Conservation (phyloP, 139 green algal genomes). For the Chlorella sp. region DNA sequence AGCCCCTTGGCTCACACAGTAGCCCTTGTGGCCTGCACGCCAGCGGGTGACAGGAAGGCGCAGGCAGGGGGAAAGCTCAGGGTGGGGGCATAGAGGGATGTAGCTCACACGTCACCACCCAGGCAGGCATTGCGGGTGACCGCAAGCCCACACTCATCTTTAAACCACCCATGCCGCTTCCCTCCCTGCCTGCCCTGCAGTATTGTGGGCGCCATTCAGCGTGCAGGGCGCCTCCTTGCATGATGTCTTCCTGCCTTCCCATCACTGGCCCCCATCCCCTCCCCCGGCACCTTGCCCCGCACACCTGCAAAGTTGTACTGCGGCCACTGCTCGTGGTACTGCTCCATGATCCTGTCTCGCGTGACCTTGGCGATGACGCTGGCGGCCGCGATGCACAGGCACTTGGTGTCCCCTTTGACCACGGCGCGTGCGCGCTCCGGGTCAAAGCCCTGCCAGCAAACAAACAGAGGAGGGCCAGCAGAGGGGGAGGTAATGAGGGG, state of each 20-base stretch:
- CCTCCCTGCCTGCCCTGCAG: not conserved
- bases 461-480: not conserved
- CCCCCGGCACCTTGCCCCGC: constrained; percentile 22
- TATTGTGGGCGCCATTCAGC: not conserved
- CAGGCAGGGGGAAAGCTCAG: not conserved
- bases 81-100: not conserved
- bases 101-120: not conserved
- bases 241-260: not conserved
- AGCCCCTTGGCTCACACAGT: constrained; percentile 51
- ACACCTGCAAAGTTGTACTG: constrained; percentile 73
- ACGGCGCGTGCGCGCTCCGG: constrained; percentile 53
- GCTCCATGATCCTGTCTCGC: constrained; percentile 88
- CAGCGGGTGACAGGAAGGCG: not conserved
- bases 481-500: not conserved
- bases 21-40: constrained; percentile 63
- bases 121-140: too few relatives aligned
- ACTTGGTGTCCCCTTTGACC: constrained; percentile 84
- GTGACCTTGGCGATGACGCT: constrained; percentile 94
- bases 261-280: constrained; percentile 42
- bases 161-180: not conserved
- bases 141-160: too few relatives aligned
- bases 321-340: constrained; percentile 76
- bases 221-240: not conserved
- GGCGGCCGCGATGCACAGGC: constrained; percentile 87
- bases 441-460: constrained; percentile 32